phyloP scores from a whole-genome alignment of 202 grass and related monocot genomes.

The Carex sylvatica region DNA sequence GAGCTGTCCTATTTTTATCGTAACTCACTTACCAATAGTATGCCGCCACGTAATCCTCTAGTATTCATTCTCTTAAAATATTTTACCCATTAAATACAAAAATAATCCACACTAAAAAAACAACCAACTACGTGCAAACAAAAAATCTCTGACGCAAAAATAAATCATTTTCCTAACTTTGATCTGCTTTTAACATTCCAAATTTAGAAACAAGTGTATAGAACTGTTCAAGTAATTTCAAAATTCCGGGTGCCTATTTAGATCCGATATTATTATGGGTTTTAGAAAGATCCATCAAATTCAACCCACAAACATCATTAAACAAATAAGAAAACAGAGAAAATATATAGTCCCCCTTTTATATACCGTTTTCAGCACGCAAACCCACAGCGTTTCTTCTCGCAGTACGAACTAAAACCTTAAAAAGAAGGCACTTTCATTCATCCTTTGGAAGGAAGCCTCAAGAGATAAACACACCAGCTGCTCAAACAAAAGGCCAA shows the following conservation, averaged over 20 bases:
- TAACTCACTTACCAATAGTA: too few species aligned
- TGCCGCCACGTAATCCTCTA: too few species aligned
- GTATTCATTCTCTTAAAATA: too few species aligned
- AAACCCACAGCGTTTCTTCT: not conserved
- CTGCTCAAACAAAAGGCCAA: not conserved
- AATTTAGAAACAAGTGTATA: not conserved
- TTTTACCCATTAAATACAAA: too few species aligned
- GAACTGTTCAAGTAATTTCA: not conserved
- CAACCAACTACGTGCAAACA: not conserved
- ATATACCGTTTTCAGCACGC: not conserved
- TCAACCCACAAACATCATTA: not conserved
- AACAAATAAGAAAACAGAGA: not conserved
- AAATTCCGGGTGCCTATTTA: not conserved
- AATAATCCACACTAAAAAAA: not conserved
- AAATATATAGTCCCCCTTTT: not conserved
- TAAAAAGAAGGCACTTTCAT: not conserved
- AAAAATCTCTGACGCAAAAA: too few species aligned
- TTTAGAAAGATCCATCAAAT: not conserved
- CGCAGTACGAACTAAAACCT: not conserved
- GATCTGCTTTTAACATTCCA: not conserved
- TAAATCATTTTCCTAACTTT: not conserved
- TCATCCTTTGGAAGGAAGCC: not conserved
- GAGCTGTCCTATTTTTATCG: too few species aligned
- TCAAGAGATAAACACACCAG: not conserved
- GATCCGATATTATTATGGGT: not conserved